Evolutionary conservation across 148 eudicot genomes (phyloP).

Genomic region (Cornus controversa): DNA sequence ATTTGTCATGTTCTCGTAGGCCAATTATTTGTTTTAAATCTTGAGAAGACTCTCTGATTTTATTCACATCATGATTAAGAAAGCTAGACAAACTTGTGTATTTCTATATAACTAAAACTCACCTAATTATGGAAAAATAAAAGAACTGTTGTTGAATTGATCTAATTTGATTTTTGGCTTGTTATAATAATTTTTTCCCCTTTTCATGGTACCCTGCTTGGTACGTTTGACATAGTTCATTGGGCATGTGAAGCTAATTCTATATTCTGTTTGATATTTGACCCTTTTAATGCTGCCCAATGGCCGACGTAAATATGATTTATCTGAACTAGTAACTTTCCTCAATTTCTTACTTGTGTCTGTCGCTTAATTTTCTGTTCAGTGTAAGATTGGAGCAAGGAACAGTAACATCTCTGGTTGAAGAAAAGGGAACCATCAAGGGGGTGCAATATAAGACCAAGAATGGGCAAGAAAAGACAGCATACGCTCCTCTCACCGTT

Average conservation of each 20-base stretch:
- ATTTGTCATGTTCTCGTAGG: background rate
- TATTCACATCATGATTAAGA: background rate
- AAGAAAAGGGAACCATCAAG: background rate
- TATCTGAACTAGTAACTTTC: too few species aligned
- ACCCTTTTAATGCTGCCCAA: background rate
- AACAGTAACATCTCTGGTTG: slow-evolving; percentile 3
- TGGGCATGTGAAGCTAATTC: background rate
- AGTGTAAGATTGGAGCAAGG: slow-evolving; percentile 21
- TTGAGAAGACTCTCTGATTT: background rate
- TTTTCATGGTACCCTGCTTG: background rate
- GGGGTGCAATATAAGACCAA: slow-evolving; percentile 11
- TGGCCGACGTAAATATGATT: too few species aligned
- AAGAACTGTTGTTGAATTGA: too few species aligned
- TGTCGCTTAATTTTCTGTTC: background rate
- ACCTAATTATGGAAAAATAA: too few species aligned
- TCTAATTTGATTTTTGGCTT: too few species aligned
- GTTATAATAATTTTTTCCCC: too few species aligned
- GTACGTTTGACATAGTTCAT: background rate
- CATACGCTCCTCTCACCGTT: slow-evolving; percentile 19
- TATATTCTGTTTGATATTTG: background rate
- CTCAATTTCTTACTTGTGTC: too few species aligned
- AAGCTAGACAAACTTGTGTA: too few species aligned
- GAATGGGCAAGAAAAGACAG: slow-evolving; percentile 9
- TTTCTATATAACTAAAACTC: too few species aligned
- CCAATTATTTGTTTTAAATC: background rate